Evolutionary conservation across 768 basidiomycete genomes (phyloP).

Genomic region (Rhodotorula babjevae): DNA sequence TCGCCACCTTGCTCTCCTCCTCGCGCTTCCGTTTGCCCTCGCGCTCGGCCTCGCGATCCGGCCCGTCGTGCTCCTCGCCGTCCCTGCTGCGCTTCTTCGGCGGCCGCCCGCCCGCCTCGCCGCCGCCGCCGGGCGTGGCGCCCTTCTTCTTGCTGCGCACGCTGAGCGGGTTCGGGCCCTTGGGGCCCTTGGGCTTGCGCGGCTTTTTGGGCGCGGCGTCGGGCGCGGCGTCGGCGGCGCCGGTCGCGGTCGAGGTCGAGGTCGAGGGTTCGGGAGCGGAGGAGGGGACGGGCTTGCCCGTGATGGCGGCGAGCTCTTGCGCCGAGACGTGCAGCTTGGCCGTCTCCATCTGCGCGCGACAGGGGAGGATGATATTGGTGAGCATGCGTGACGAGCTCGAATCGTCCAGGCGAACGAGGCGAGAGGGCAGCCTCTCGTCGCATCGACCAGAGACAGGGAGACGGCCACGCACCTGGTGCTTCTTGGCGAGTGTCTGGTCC

Average conservation of each 20-base stretch:
- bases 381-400: too few relatives aligned
- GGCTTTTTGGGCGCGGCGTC: constrained; percentile 33
- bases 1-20: constrained; percentile 27
- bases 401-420: too few relatives aligned
- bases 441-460: not conserved
- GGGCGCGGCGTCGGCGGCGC: constrained; percentile 22
- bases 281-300: constrained; percentile 26
- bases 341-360: constrained; percentile 55
- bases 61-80: not conserved
- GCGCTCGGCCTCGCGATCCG: constrained; percentile 7
- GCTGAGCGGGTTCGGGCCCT: constrained; percentile 86
- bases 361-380: too few relatives aligned
- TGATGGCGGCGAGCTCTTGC: constrained; percentile 40
- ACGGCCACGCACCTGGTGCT: constrained; percentile 55
- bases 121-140: not conserved
- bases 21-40: constrained; percentile 33
- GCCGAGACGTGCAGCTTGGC: constrained; percentile 58
- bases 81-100: constrained; percentile 16
- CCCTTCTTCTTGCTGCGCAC: constrained; percentile 60
- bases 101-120: not conserved
- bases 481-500: constrained; percentile 65
- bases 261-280: not conserved
- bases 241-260: not conserved
- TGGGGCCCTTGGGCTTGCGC: constrained; percentile 56
- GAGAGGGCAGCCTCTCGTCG: too few relatives aligned